Evolutionary conservation across 495 filamentous ascomycete species (phyloP), one percentile per base, ranked within the genome.

Genomic region (Penicillium crystallinum): DNA sequence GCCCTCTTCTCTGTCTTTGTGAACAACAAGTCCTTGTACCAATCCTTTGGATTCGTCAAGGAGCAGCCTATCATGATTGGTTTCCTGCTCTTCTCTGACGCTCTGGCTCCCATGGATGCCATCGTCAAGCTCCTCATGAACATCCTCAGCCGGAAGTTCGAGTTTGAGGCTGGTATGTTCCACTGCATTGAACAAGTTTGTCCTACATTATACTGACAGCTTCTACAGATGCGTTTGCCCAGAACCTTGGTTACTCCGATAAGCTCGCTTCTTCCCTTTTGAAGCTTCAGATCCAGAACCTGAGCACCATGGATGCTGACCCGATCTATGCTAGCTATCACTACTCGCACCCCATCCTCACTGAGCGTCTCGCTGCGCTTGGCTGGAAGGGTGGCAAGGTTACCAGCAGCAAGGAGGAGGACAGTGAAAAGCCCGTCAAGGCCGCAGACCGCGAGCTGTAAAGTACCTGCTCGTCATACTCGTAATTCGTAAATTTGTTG

Each of bases 241-340:
- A 84, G 55, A 77, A 80, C 15, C 84, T 96, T 7, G 93, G 95
- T 18, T 97, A 95, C 70, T 83, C 83, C n/a, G 73, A 78, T 19
- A 85, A 96, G 61, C 84, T 98, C 23, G 89, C 91, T 9, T 73
- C 81, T 51, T 91, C 89, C 14, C 79, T 98, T 53, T 88, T 97
- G 72, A 98, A 97, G 75, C 87, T 98, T 34, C 93, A 98, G 69
- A 89, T 97, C 67, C 90, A 97, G 74, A 98, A 98, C 63, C 78
- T 98, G 50, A 91, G 89, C 73, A 95, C 88, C 50, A 97, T 97
- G 92, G 95, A 98, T 67, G 93, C 93, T 35, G 95, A 98, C 68
- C 95, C 87, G 87, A 80, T 96, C 75, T 98, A 96, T 69, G 91
- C 95, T 22, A 91, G 85, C 75, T 98, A 97, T 75, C 89, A 97